phyloP scores from a whole-genome alignment of 164 flowering plant genomes.

The Vitis amurensis region DNA sequence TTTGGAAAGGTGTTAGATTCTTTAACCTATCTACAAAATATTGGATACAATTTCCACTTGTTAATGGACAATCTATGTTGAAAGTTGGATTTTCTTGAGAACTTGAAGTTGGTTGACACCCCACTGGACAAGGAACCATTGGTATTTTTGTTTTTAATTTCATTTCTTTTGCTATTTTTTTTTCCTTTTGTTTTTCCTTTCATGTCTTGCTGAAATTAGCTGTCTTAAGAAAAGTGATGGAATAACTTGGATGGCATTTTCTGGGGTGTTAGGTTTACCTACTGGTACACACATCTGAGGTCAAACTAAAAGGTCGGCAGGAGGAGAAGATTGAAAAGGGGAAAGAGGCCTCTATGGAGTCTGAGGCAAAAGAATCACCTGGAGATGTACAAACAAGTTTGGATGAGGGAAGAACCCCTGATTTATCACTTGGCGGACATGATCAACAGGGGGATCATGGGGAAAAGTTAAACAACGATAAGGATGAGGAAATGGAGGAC shows the following conservation, averaged over 20 bases:
- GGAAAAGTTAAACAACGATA: conserved; percentile 20
- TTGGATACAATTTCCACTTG: too few species aligned
- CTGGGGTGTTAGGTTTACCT: conserved; percentile 60
- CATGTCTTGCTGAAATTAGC: background rate
- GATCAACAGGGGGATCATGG: conserved; percentile 25
- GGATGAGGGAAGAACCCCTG: conserved; percentile 35
- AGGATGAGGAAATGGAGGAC: conserved; percentile 39
- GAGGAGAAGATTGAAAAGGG: conserved; percentile 31
- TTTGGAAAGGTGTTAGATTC: too few species aligned
- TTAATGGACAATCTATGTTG: too few species aligned
- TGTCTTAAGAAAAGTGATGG: background rate
- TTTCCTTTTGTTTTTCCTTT: background rate
- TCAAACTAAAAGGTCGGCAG: conserved; percentile 46
- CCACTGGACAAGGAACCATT: background rate
- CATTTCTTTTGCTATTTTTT: background rate
- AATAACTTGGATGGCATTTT: conserved; percentile 5
- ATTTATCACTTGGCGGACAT: conserved; percentile 26
- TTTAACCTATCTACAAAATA: too few species aligned
- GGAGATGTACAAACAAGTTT: conserved; percentile 24
- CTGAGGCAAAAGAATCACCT: conserved; percentile 26
- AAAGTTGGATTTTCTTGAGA: too few species aligned
- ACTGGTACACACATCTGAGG: conserved; percentile 72
- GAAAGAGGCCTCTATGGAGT: conserved; percentile 29
- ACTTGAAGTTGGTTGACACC: too few species aligned
- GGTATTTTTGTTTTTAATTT: background rate